Evolutionary conservation across 371 early-diverging fungal genomes (phyloP), one percentile per base, ranked within the genome.

Genomic region (Apophysomyces trapeziformis): DNA sequence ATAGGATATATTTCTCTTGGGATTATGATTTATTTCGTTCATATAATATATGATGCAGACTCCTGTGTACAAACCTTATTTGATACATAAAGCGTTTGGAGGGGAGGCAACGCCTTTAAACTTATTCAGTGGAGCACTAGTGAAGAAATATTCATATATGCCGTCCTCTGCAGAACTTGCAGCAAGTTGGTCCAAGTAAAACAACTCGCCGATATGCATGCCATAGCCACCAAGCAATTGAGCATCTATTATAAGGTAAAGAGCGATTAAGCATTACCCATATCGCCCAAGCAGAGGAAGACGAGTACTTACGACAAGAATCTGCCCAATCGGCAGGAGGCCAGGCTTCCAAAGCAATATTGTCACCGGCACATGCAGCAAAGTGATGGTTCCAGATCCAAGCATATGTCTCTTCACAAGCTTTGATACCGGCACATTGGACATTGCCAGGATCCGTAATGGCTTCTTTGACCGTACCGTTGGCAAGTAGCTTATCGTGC

Each of bases 401-500:
- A 1, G 39, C 46, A 54, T 60, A 58, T 14, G 58, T 68, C n/a
- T 68, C 65, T 26, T 68, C 57, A 35, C 69, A 60, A 9, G 69
- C 45, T 45, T 68, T 61, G 14, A 68, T 59, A 13, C 69, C 69
- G 6, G 44, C 60, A 54, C 60, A 66, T 26, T 89, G 90, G 5
- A 21, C 8, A 16, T 50, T 50, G 21, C 6, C 8, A 21, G 54
- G 54, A 16, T 38, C 16, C 2, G 66, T 50, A 57, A 57, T 58
- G 32, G 21, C n/a, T 0, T 16, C 32, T 38, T 66, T 38, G 5
- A 50, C 14, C 9, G 21, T 50, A 13, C 56, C 63, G 8, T 54
- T 43, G 7, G 56, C 54, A 7, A 60, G 46, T 38, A 26, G 13
- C 26, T 60, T 26, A 32, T 70, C 69, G 45, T 68, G 64, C 7